Conservation (phyloP, 2,329 filamentous ascomycete species). For the Trichoderma sp. region DNA sequence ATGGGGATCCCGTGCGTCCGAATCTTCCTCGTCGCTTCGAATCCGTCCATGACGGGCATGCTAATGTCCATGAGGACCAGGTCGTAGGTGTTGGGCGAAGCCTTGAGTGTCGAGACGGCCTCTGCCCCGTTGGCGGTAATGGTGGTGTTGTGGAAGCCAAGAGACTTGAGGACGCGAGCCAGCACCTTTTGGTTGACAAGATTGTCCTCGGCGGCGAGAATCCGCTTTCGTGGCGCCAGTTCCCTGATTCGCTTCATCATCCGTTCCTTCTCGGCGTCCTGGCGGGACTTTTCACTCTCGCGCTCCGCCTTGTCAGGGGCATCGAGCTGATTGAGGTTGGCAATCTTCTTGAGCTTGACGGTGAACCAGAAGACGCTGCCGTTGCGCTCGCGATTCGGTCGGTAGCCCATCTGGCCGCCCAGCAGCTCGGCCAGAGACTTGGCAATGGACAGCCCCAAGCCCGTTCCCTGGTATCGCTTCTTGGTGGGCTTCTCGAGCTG, state of each 20-base stretch:
- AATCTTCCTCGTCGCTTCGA: constrained; percentile 48
- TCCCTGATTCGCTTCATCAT: constrained; percentile 38
- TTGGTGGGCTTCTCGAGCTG: constrained; percentile 57
- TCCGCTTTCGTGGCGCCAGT: constrained; percentile 45
- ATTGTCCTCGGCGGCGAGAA: constrained; percentile 49
- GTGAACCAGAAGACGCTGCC: constrained; percentile 59
- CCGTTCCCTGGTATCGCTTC: constrained; percentile 58
- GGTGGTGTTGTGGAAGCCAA: constrained; percentile 45
- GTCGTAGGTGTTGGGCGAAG: constrained; percentile 36
- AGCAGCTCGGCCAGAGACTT: constrained; percentile 59
- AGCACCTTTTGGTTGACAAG: constrained; percentile 48
- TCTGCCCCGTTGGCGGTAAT: constrained; percentile 32
- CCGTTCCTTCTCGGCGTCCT: constrained; percentile 36
- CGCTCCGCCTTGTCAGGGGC: constrained; percentile 33
- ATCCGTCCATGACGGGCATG: constrained; percentile 57
- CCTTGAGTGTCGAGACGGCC: constrained; percentile 39
- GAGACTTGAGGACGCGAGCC: constrained; percentile 40
- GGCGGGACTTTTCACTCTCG: constrained; percentile 15
- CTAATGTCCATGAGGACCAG: constrained; percentile 50
- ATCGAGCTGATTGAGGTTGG: constrained; percentile 36
- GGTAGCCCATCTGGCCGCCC: constrained; percentile 51
- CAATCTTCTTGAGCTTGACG: constrained; percentile 45
- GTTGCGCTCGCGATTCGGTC: constrained; percentile 47
- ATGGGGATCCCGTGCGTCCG: constrained; percentile 50
- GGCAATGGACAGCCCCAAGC: constrained; percentile 59